These are phyloP conservation scores for Globisporangium radiosum DNA, from an alignment of 352 stramenopile genomes.

Conservation along the genomic window DNA sequence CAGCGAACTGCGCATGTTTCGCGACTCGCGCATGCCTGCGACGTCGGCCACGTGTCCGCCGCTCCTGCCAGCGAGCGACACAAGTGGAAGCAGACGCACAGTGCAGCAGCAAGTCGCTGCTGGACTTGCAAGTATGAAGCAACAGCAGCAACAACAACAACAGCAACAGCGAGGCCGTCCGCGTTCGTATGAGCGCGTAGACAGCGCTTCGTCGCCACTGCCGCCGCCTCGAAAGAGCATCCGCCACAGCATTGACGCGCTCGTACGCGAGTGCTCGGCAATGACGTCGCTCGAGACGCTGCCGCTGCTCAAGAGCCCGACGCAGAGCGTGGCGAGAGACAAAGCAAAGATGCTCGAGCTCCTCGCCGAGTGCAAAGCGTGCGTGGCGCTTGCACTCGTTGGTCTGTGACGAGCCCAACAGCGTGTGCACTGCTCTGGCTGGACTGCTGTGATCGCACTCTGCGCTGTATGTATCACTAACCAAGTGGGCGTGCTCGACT, in stretches of 20 bases:
- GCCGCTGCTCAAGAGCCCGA: conserved; percentile 23
- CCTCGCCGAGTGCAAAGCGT: conserved; percentile 39
- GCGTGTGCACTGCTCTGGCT: neutral
- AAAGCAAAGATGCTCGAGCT: conserved; percentile 38
- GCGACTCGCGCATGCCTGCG: conserved; percentile 10
- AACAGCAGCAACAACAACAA: neutral
- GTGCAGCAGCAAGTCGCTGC: neutral
- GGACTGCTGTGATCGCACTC: neutral
- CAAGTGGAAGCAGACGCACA: neutral
- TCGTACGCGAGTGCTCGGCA: neutral
- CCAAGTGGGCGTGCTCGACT: no score
- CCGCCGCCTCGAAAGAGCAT: conserved; percentile 6
- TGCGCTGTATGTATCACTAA: neutral
- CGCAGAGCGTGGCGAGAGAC: conserved; percentile 13
- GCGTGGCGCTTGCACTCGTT: conserved; percentile 6
- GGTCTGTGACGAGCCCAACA: no score
- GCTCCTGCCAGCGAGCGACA: conserved; percentile 7
- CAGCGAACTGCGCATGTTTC: conserved; percentile 50
- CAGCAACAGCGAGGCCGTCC: neutral
- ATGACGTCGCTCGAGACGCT: conserved; percentile 16
- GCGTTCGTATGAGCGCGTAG: conserved; percentile 1
- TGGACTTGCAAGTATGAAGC: no score
- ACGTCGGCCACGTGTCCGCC: conserved; percentile 5
- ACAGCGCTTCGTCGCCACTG: neutral
- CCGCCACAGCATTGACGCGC: neutral